Evolutionary conservation across 2,329 filamentous ascomycete genomes (phyloP).

Genomic region (Scopulariopsis brevicaulis): DNA sequence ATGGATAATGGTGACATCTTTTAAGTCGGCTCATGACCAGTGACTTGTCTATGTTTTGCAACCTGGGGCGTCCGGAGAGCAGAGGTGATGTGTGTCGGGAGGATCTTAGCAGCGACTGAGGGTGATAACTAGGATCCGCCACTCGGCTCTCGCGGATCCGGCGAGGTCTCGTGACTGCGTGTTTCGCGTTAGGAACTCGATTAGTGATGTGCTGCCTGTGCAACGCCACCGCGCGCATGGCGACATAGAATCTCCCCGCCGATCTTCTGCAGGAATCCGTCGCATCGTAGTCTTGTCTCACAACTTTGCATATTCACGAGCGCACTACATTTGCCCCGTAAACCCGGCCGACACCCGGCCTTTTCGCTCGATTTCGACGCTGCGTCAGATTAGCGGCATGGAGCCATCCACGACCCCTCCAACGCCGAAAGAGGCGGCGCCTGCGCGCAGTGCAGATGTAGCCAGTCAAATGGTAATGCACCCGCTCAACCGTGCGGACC

Average conservation of each 20-base stretch:
- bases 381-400: conserved; percentile 20
- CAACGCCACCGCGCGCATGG: neutral
- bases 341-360: neutral
- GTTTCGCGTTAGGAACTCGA: neutral
- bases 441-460: conserved; percentile 38
- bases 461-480: conserved; percentile 44
- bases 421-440: conserved; percentile 13
- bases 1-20: neutral
- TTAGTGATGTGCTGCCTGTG: neutral
- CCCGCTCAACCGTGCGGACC: neutral
- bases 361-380: neutral
- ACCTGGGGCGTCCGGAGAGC: neutral
- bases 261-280: neutral
- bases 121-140: neutral
- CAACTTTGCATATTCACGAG: neutral
- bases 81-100: neutral
- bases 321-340: neutral
- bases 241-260: neutral
- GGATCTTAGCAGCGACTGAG: neutral
- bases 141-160: neutral
- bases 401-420: conserved; percentile 34
- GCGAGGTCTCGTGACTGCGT: neutral
- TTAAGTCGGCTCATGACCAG: neutral
- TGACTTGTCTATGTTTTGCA: neutral
- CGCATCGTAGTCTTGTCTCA: neutral